Evolutionary conservation across 768 basidiomycete species (phyloP).

Genomic region (Rhizopogon vinicolor): DNA sequence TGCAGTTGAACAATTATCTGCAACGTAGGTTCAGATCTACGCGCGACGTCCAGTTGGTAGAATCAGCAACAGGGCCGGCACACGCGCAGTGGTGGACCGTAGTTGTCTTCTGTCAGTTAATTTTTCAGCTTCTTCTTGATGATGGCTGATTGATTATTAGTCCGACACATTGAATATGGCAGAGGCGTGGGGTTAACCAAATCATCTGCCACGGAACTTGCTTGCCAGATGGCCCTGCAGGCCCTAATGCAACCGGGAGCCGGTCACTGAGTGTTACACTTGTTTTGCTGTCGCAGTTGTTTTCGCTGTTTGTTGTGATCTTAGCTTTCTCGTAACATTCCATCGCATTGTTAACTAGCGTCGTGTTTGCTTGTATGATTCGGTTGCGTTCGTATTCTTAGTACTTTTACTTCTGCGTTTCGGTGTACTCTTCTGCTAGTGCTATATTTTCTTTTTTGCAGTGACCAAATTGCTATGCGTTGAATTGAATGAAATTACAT

Average conservation of each 20-base stretch:
- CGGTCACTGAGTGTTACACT: not conserved
- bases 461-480: not conserved
- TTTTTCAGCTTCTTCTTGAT: not conserved
- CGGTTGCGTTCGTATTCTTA: not conserved
- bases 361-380: not conserved
- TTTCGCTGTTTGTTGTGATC: not conserved
- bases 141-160: slow-evolving; percentile 7
- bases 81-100: not conserved
- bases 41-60: slow-evolving; percentile 1
- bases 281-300: not conserved
- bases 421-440: not conserved
- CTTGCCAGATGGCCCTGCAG: not conserved
- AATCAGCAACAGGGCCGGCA: not conserved
- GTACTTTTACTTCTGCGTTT: not conserved
- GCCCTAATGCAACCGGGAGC: not conserved
- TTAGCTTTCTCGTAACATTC: not conserved
- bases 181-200: slow-evolving; percentile 11
- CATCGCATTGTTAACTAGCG: not conserved
- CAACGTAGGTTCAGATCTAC: slow-evolving; percentile 11
- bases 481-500: not conserved
- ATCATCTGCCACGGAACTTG: slow-evolving; percentile 20
- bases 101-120: not conserved
- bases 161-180: slow-evolving; percentile 18
- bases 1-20: slow-evolving; percentile 22
- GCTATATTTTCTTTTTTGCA: not conserved